These are phyloP conservation scores for Cyberlindnera euphorbiiphila DNA, from an alignment of 805 yeast genomes.

Conservation along the genomic window DNA sequence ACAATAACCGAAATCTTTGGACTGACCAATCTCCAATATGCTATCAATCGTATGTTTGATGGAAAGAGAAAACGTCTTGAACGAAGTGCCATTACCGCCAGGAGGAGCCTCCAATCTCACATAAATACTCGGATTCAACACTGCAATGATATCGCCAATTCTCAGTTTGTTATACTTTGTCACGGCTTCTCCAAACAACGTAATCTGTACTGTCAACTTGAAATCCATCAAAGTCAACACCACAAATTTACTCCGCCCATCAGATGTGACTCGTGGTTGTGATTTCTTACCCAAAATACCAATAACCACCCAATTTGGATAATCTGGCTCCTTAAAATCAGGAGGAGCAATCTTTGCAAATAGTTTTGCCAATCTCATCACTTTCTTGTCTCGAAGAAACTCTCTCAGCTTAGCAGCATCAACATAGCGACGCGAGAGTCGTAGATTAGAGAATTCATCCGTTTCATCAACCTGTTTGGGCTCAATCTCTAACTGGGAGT, in stretches of 20 bases:
- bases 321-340: conserved; percentile 60
- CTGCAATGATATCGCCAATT: conserved; percentile 68
- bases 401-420: conserved; percentile 31
- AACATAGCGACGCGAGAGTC: conserved; percentile 45
- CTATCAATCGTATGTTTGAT: conserved; percentile 47
- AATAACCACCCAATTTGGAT: conserved; percentile 74
- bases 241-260: conserved; percentile 46
- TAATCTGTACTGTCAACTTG: conserved; percentile 51
- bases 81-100: not conserved
- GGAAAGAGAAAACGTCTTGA: conserved; percentile 47
- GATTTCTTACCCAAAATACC: conserved; percentile 65
- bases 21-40: conserved; percentile 69
- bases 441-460: conserved; percentile 44
- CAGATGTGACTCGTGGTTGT: conserved; percentile 43
- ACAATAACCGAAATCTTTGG: conserved; percentile 69
- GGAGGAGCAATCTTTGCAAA: conserved; percentile 69
- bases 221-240: conserved; percentile 67
- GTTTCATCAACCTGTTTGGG: conserved; percentile 36
- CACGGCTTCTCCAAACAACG: conserved; percentile 64
- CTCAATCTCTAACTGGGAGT: conserved; percentile 23
- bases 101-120: conserved; percentile 21
- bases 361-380: conserved; percentile 54
- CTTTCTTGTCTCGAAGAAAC: conserved; percentile 45
- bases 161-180: conserved; percentile 68
- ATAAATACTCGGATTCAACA: conserved; percentile 70